phyloP scores from a whole-genome alignment of 2,329 filamentous ascomycete genomes.

The Sporothrix pallida region DNA sequence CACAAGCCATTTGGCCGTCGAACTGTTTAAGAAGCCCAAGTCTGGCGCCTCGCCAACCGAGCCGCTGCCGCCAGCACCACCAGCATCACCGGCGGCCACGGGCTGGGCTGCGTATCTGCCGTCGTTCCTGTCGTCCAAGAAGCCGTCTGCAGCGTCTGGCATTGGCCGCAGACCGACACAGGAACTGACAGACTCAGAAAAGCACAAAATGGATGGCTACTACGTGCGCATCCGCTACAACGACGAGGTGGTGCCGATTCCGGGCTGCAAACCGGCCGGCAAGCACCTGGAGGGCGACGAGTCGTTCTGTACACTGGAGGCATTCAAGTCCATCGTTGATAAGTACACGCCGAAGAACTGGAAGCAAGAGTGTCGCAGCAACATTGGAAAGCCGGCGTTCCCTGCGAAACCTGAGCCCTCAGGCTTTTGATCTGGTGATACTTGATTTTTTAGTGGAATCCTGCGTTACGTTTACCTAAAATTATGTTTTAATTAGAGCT shows the following conservation, averaged over 20 bases:
- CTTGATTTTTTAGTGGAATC: background rate
- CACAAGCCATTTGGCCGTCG: slow-evolving; percentile 88
- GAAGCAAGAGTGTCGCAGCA: slow-evolving; percentile 61
- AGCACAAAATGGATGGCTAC: slow-evolving; percentile 69
- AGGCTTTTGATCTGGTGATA: background rate
- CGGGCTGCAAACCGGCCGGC: slow-evolving; percentile 75
- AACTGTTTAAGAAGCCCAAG: slow-evolving; percentile 72
- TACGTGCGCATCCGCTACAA: slow-evolving; percentile 94
- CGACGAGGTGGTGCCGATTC: slow-evolving; percentile 78
- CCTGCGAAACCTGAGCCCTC: slow-evolving; percentile 59
- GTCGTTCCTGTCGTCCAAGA: slow-evolving; percentile 43
- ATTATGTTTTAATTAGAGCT: background rate
- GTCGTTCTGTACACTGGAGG: slow-evolving; percentile 86
- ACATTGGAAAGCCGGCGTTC: slow-evolving; percentile 52
- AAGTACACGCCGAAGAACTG: slow-evolving; percentile 85
- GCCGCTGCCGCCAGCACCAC: slow-evolving; percentile 36
- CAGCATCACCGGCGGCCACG: slow-evolving; percentile 35
- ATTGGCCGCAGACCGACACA: slow-evolving; percentile 66
- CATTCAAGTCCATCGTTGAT: slow-evolving; percentile 92
- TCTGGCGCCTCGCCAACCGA: slow-evolving; percentile 35
- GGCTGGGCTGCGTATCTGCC: slow-evolving; percentile 43
- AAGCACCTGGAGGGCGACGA: slow-evolving; percentile 88
- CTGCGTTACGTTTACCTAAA: background rate
- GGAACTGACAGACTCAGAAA: slow-evolving; percentile 63
- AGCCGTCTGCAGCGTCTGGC: slow-evolving; percentile 45